phyloP scores from a whole-genome alignment of 768 basidiomycete species.

The Tulasnella sp. region DNA sequence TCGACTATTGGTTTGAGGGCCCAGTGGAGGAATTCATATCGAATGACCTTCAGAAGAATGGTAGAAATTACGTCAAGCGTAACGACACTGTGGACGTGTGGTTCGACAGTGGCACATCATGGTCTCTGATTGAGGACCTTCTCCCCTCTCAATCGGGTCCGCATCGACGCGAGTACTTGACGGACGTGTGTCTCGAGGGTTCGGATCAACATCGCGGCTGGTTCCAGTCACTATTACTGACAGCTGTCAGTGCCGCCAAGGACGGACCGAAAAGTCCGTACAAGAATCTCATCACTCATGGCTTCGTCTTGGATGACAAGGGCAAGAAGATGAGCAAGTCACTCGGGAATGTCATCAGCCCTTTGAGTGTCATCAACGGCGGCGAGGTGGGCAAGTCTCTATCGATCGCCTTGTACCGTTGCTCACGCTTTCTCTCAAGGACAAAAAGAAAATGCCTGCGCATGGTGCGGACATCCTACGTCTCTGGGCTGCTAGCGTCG shows the following conservation, averaged over 20 bases:
- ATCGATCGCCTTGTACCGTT: not conserved
- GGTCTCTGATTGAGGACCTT: conserved; percentile 54
- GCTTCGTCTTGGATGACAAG: conserved; percentile 84
- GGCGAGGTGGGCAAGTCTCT: conserved; percentile 41
- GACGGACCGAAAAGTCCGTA: conserved; percentile 42
- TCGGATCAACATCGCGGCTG: conserved; percentile 97
- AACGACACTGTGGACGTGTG: conserved; percentile 98
- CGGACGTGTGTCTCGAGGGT: conserved; percentile 89
- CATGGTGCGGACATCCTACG: conserved; percentile 81
- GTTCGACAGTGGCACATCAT: conserved; percentile 95
- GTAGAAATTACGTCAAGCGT: conserved; percentile 56
- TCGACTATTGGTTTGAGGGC: conserved; percentile 87
- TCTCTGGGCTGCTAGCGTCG: conserved; percentile 83
- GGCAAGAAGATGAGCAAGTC: conserved; percentile 98
- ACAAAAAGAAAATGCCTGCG: conserved; percentile 56
- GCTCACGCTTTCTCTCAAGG: conserved; percentile 28
- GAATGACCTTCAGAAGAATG: conserved; percentile 35
- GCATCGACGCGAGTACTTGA: conserved; percentile 27
- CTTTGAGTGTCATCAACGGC: conserved; percentile 66
- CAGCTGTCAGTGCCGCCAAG: conserved; percentile 47
- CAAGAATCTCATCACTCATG: conserved; percentile 77
- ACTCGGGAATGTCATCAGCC: conserved; percentile 80
- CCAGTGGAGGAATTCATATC: conserved; percentile 72
- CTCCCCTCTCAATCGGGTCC: conserved; percentile 27
- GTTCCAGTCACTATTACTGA: conserved; percentile 94